Base-by-base conservation (phyloP, 23 red algal species). In the Gracilaria gracilis region DNA sequence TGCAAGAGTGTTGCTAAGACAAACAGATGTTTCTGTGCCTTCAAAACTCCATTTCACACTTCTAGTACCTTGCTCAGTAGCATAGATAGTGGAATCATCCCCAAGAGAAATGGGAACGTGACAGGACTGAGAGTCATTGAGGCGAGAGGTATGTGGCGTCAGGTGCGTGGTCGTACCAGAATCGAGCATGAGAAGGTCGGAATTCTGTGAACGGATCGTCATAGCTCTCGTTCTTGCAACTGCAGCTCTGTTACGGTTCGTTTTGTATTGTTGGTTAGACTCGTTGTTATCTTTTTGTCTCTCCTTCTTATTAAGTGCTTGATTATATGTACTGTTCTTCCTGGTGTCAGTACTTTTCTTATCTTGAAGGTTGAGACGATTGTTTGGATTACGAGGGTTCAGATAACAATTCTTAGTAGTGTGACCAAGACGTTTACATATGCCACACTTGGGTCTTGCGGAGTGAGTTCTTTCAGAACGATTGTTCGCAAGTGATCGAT, bases 131-230 rank as follows among this genome's bases (percentile, higher is more conserved):
- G 32, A 53, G 1, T 88, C 6, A 38, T 4, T 61, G 5, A 88
- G 31, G 31, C 19, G 3, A 9, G 29, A n/a, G 4, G 23, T 25
- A 34, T 36, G 13, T 34, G 14, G 36, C 33, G 86, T 89, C 33
- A 89, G 74, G 86, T 89, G 49, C 58, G 86, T 57, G 5, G 86
- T 79, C 3, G 86, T 79, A 1, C 70, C 86, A 11, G 86, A 89
- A 49, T 89, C 69, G 0, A 89, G 25, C 86, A 89, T 80, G 16
- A 75, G 19, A 12, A 79, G 16, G 34, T 32, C 72, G 9, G 1
- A 12, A 15, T 6, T 17, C 14, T 16, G 0, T 17, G n/a, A 17
- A 3, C 13, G 54, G 8, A 12, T 23, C 27, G 31, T 48, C 4
- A 11, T 69, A 17, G 57, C 35, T 61, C 33, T 78, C 24, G 86